Conservation (phyloP, 345 rosid genomes). For the Brassica cretica region DNA sequence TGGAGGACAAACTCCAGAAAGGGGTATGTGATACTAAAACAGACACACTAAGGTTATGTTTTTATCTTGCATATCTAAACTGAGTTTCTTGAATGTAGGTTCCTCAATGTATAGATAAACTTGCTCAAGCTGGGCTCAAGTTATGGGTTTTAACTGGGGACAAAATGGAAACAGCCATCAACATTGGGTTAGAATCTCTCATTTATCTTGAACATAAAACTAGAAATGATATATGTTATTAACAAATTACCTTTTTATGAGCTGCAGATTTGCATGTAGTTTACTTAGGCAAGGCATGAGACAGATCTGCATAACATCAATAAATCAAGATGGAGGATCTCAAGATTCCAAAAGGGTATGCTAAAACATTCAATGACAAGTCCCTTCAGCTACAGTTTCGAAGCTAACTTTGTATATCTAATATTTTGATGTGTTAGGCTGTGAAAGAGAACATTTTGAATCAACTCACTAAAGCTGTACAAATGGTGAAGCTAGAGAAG, state of each 20-base stretch:
- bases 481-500: conserved; percentile 47
- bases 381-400: not conserved
- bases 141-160: conserved; percentile 92
- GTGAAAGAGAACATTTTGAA: conserved; percentile 51
- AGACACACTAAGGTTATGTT: not conserved
- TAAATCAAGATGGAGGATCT: conserved; percentile 33
- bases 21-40: conserved; percentile 42
- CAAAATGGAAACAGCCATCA: conserved; percentile 83
- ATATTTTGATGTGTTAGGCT: conserved; percentile 44
- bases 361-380: conserved; percentile 8
- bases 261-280: conserved; percentile 74
- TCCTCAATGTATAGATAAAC: conserved; percentile 83
- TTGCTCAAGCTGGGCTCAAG: conserved; percentile 84
- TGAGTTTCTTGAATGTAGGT: conserved; percentile 45
- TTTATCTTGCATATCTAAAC: not conserved
- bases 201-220: not conserved
- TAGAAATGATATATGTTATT: not conserved
- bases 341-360: conserved; percentile 33
- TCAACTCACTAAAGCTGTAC: conserved; percentile 53
- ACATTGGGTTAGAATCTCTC: conserved; percentile 25
- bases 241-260: not conserved
- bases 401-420: conserved; percentile 31
- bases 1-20: conserved; percentile 81
- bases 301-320: conserved; percentile 45
- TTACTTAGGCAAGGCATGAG: conserved; percentile 76